Evolutionary conservation across 192 early-diverging fungal genomes (phyloP), one percentile per base, ranked within the genome.

Genomic region (Coemansia sp.): DNA sequence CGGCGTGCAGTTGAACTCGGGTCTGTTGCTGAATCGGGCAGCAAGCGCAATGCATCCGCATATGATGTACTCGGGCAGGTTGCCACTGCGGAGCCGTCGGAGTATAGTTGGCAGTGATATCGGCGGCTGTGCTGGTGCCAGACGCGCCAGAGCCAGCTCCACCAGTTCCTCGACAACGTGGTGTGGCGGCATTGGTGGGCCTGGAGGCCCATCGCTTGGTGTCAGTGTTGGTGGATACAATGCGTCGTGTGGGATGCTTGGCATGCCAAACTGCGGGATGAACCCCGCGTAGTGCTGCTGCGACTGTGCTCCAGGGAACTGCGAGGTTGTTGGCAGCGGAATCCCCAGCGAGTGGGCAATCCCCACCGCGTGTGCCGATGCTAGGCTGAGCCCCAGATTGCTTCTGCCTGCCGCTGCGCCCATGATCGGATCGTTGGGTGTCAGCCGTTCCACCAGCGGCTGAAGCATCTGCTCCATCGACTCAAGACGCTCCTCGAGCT

Each of bases 381-480:
- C 78, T 70, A 81, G 75, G 12, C 64, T 74, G 63, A 82, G 76
- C 41, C 79, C 75, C 37, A 71, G 70, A 9, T 65, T 74, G 38
- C 71, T 62, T 19, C 71, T 68, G 48, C 68, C 65, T 11, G 49
- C 56, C 41, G 67, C 71, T 1, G 71, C 57, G 61, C 68, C 64
- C 49, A 81, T 68, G 10, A 82, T 68, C 6, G 79, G 79, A 47
- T 82, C 79, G 72, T 78, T 83, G 38, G 76, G 76, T 44, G 73
- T 64, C 41, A 83, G 75, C 18, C 76, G 75, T 68, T 83, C 81
- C 58, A 83, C 81, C 63, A 83, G 72, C 13, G 81, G 81, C 72
- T 79, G 81, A 23, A 83, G 67, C 72, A 83, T 75, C 76, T 83
- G 81, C 76, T 83, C 81, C 81, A 83, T 83, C 59, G 75, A 83